Base-by-base conservation (phyloP, 192 early-diverging fungal species). In the Haplosporangium gracile region DNA sequence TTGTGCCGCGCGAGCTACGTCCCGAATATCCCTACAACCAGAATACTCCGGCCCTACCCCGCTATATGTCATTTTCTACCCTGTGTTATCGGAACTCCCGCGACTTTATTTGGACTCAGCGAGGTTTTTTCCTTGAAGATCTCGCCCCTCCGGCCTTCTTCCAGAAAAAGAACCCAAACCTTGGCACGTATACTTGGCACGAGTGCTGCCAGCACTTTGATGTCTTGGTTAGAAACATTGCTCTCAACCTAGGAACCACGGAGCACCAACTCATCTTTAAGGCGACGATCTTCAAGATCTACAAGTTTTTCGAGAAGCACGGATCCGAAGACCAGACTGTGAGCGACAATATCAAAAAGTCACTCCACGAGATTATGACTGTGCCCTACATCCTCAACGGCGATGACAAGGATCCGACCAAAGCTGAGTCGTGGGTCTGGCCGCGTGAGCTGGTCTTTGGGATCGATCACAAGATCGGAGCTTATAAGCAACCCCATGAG, bases 381-480 rank as follows among this genome's bases (percentile, higher is more conserved):
- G 71, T 45, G 0, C 71, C 71, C 13, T 72, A 45, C 26, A 72
- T 72, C 15, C 71, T 72, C 26, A 72, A 72, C 26, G 71, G 71
- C n/a, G 43, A 45, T 22, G 24, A 49, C 26, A 29, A 29, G 38
- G 71, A 72, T 45, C 42, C 42, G 0, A 20, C 45, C 26, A 24
- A 29, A 8, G 22, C 43, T 0, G n/a, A 16, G n/a, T 45, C 26
- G 24, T 72, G 71, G 71, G 15, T 40, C 26, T 15, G 40, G 26
- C 71, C 71, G 2, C 26, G 15, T 2, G 40, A 72, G 0, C 42
- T 72, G 13, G 42, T 72, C 26, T 49, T 72, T 40, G 71, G 43
- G 13, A 72, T 72, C 42, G 71, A 72, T 9, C 42, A 72, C 71
- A 45, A 72, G 26, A 40, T 49, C 13, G 26, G 42, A 24, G 2